Conservation (phyloP, 805 yeast species). For the Suhomyces sp. region DNA sequence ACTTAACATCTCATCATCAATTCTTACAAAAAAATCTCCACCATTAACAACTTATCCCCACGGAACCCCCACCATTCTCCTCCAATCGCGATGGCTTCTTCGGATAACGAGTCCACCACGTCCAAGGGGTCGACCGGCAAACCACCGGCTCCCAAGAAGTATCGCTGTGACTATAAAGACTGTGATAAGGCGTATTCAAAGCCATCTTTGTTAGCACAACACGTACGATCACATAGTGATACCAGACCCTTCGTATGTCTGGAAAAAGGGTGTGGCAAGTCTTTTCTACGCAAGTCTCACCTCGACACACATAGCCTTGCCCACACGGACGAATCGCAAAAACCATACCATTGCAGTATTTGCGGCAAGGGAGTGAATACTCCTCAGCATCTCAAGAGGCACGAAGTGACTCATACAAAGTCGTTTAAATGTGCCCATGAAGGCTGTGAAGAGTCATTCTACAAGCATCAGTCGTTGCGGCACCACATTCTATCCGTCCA, state of each 20-base stretch:
- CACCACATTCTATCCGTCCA: conserved; percentile 71
- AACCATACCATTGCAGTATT: conserved; percentile 68
- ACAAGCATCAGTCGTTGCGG: conserved; percentile 71
- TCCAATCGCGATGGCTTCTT: conserved; percentile 2
- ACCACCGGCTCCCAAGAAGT: conserved; percentile 60
- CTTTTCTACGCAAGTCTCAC: conserved; percentile 78
- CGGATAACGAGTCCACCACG: conserved; percentile 8
- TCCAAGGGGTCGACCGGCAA: conserved; percentile 31
- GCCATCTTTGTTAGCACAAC: conserved; percentile 83
- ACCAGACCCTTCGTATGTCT: conserved; percentile 76
- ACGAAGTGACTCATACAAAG: conserved; percentile 73
- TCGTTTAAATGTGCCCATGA: conserved; percentile 61
- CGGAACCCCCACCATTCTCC: too few relatives aligned
- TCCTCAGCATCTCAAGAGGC: conserved; percentile 77
- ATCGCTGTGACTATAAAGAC: conserved; percentile 59
- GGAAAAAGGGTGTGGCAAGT: conserved; percentile 53
- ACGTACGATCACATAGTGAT: conserved; percentile 71
- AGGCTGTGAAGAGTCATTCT: conserved; percentile 66
- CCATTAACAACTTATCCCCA: too few relatives aligned
- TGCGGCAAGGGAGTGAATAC: conserved; percentile 86
- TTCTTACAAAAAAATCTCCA: too few relatives aligned
- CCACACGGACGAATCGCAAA: conserved; percentile 52
- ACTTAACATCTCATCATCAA: conserved; percentile 1
- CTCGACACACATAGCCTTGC: conserved; percentile 70
- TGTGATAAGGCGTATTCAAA: conserved; percentile 78